A percentile compares a stretch with the other conserved stretches of the same genome.
These are phyloP conservation scores for Phlegmacium glaucopus DNA, from an alignment of 768 basidiomycete genomes.

Conservation along the genomic window DNA sequence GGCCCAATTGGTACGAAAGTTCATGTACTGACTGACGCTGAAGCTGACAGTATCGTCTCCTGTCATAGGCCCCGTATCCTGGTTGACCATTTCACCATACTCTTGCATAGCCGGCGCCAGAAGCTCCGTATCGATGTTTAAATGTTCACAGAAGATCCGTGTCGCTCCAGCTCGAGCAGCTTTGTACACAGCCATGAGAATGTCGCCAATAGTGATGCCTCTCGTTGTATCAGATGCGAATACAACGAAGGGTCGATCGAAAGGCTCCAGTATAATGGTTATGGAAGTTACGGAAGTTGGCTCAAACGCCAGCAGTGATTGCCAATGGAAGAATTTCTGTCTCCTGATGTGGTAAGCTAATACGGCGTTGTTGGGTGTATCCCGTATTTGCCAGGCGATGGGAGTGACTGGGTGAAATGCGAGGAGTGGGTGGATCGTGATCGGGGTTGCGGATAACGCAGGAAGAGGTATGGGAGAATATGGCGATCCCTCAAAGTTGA, in stretches of 20 bases:
- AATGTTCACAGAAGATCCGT: conserved; percentile 5
- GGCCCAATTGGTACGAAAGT: conserved; percentile 13
- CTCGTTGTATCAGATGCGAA: conserved; percentile 11
- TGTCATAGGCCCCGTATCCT: neutral
- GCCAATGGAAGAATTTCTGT: conserved; percentile 14
- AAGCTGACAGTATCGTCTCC: conserved; percentile 11
- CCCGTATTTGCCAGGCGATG: conserved; percentile 5
- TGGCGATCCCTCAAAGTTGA: conserved; percentile 12
- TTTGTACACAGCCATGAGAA: conserved; percentile 13
- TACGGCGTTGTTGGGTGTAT: conserved; percentile 3
- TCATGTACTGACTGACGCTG: conserved; percentile 4
- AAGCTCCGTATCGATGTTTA: conserved; percentile 3
- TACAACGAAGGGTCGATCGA: conserved; percentile 8
- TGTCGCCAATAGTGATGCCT: conserved; percentile 15
- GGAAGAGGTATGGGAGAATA: conserved; percentile 17
- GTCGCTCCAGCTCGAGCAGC: conserved; percentile 8
- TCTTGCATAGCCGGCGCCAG: neutral
- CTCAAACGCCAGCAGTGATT: conserved; percentile 11
- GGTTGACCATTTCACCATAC: neutral
- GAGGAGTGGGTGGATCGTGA: conserved; percentile 11
- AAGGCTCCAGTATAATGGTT: conserved; percentile 14
- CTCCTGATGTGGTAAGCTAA: conserved; percentile 1
- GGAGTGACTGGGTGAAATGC: neutral
- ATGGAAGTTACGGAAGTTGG: conserved; percentile 2
- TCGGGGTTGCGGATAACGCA: neutral